phyloP scores from a whole-genome alignment of 1,284 basidiomycete species.

The Inonotus obliquus region DNA sequence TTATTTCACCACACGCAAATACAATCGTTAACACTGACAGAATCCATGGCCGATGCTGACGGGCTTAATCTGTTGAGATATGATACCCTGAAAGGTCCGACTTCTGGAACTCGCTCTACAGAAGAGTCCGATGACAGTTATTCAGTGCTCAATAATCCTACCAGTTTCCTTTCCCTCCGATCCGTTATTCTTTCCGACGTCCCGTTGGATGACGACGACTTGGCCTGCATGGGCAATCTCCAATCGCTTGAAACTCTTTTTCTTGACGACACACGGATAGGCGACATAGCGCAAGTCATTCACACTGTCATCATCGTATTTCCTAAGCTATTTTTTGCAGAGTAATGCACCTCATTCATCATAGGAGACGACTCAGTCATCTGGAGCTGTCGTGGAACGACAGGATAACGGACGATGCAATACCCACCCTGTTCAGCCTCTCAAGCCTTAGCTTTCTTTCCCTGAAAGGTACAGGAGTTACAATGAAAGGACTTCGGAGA shows the following conservation, averaged over 20 bases:
- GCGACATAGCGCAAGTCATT: conserved; percentile 52
- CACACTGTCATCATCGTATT: background rate
- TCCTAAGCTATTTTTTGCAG: conserved; percentile 4
- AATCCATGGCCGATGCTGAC: conserved; percentile 42
- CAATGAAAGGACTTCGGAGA: conserved; percentile 50
- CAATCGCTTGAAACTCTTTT: conserved; percentile 44
- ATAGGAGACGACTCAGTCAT: conserved; percentile 45
- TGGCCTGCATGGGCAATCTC: conserved; percentile 49
- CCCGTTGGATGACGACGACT: conserved; percentile 41
- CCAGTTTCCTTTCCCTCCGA: conserved; percentile 46
- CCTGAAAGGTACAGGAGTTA: conserved; percentile 47
- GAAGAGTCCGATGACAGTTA: background rate
- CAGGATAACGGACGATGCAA: conserved; percentile 48
- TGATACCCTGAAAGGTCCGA: conserved; percentile 41
- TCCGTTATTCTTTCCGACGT: conserved; percentile 44
- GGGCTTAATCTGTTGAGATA: conserved; percentile 42
- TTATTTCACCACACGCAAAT: conserved; percentile 38
- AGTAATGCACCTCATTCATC: conserved; percentile 54
- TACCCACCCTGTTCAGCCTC: conserved; percentile 48
- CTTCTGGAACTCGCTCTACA: conserved; percentile 10
- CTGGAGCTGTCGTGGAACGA: conserved; percentile 50
- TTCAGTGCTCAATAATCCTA: conserved; percentile 46
- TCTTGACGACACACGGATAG: conserved; percentile 50
- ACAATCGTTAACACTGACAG: conserved; percentile 34
- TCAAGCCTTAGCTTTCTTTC: conserved; percentile 44